Base-by-base conservation (phyloP, 2,329 filamentous ascomycete genomes). In the Ceratocystis albifundus region DNA sequence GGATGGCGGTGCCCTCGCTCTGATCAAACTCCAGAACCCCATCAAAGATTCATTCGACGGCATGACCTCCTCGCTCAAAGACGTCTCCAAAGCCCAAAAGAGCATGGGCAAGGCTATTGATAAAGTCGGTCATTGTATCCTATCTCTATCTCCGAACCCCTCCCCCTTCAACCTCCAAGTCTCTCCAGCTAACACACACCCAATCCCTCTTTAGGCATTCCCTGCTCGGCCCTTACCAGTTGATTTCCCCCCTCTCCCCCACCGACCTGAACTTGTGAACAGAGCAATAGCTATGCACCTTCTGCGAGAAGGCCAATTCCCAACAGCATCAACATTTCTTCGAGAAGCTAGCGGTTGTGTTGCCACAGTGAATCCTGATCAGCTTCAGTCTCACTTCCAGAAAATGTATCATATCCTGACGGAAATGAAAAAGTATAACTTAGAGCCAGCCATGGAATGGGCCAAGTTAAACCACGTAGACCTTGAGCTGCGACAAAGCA, bases 281-380 rank as follows among this genome's bases (percentile, higher is more conserved):
- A 85, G 92, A 66, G 93, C 94, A 5, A 95, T 99, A 71, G 89
- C 89, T 8, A 96, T 97, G 91, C 94, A 99, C 73, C 82, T 99
- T 25, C 82, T 99, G 48, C 89, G 94, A 50, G 93, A 97, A 77
- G 94, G 94, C 62, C 89, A 96, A 73, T 99, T 99, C 75, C 82
- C 81, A 25, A 92, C 96, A 1, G 93, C 93, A 12, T 85, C 87
- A 17, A 90, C 87, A 1, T 96, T 99, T 71, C 84, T 96, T 62
- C 78, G 82, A 15, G 94, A 97, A 78, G 84, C 79, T 8, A 41
- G 61, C 30, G 55, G 63, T 12, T 46, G 36, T 25, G 59, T 63
- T 45, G 41, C 72, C 25, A 73, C 74, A 62, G 73, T 74, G 20
- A 72, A 75, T 28, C 75, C 74, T 71, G 71, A 72, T 48, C 65